Evolutionary conservation across 495 filamentous ascomycete species (phyloP).

Genomic region (Penicillium manginii): DNA sequence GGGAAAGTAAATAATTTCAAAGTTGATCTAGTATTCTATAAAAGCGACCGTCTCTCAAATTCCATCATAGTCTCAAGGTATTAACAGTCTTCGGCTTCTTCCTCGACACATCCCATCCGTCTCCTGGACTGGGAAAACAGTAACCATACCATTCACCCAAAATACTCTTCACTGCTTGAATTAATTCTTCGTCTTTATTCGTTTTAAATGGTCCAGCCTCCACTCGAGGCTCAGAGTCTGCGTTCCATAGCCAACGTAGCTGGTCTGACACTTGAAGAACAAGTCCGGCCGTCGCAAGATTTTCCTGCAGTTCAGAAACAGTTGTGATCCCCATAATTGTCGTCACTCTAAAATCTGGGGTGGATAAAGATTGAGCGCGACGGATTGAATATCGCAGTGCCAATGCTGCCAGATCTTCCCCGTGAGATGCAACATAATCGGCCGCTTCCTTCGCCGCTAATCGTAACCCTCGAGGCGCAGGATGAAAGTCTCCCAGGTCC

Average conservation of each 20-base stretch:
- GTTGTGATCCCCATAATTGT: conserved; percentile 27
- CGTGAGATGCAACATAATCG: conserved; percentile 56
- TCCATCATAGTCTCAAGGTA: too few relatives aligned
- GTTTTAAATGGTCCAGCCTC: neutral
- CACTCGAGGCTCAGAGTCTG: neutral
- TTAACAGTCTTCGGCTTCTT: conserved; percentile 5
- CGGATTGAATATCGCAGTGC: conserved; percentile 23
- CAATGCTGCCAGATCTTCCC: conserved; percentile 63
- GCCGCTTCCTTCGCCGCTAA: conserved; percentile 52
- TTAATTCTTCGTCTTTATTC: conserved; percentile 4
- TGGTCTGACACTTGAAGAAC: conserved; percentile 15
- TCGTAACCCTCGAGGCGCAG: conserved; percentile 67
- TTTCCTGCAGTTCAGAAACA: conserved; percentile 24
- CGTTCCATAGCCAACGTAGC: conserved; percentile 14
- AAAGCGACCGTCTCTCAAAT: too few relatives aligned
- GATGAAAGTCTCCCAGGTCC: conserved; percentile 76
- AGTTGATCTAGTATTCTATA: too few relatives aligned
- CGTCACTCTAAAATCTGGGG: conserved; percentile 15
- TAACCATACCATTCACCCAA: conserved; percentile 21
- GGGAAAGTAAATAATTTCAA: too few relatives aligned
- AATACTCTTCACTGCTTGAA: conserved; percentile 14
- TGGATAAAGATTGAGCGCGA: conserved; percentile 18
- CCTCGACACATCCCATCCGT: conserved; percentile 23
- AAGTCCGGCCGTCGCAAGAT: conserved; percentile 15
- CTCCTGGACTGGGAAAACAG: conserved; percentile 24